These are phyloP conservation scores for Penicillium desertorum DNA, from an alignment of 495 filamentous ascomycete species.

Conservation along the genomic window DNA sequence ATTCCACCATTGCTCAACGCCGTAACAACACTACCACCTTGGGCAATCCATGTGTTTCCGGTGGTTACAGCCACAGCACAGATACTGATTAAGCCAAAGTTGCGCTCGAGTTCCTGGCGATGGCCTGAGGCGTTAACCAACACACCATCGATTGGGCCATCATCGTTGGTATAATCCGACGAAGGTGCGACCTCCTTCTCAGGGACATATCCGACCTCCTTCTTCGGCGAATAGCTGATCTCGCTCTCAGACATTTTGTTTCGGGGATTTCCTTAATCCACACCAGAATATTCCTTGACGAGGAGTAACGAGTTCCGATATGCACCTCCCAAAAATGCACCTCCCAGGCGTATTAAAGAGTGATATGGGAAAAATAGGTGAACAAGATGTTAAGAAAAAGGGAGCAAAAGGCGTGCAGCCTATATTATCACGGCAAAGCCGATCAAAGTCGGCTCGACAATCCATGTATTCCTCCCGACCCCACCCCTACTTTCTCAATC, in stretches of 20 bases:
- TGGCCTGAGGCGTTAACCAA: constrained; percentile 58
- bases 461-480: constrained; percentile 10
- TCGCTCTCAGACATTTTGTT: not conserved
- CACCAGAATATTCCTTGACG: not conserved
- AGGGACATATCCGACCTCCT: not conserved
- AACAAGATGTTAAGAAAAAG: not conserved
- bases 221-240: not conserved
- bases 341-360: constrained; percentile 3
- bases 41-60: constrained; percentile 60
- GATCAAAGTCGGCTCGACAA: constrained; percentile 4
- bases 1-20: constrained; percentile 52
- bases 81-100: constrained; percentile 59
- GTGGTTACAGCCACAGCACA: constrained; percentile 56
- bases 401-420: not conserved
- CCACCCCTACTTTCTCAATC: constrained; percentile 17
- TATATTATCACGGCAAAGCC: constrained; percentile 6
- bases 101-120: constrained; percentile 58
- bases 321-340: not conserved
- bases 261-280: not conserved
- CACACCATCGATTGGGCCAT: constrained; percentile 20
- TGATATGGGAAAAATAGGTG: not conserved
- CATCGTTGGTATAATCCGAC: constrained; percentile 21
- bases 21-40: constrained; percentile 51
- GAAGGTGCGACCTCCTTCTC: constrained; percentile 24
- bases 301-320: not conserved